phyloP scores from a whole-genome alignment of 2,329 filamentous ascomycete genomes.

The Dothiorella sarmentorum region DNA sequence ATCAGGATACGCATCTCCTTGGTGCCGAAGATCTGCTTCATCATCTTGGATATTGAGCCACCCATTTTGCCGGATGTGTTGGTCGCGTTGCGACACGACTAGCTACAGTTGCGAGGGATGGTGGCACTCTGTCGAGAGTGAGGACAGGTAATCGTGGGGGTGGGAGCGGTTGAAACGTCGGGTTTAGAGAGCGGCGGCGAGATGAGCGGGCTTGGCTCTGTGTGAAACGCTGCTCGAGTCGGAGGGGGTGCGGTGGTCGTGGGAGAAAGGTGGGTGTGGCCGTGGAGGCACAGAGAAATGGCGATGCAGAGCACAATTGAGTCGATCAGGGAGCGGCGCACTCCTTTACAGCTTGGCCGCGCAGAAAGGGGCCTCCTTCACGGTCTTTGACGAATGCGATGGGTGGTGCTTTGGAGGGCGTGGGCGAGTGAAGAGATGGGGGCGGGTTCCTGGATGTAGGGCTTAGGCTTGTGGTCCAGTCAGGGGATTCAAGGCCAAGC shows the following conservation, averaged over 20 bases:
- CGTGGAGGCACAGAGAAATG: not conserved
- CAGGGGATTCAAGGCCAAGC: conserved; percentile 14
- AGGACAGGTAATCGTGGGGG: conserved; percentile 9
- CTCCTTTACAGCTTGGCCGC: conserved; percentile 4
- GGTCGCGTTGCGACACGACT: conserved; percentile 6
- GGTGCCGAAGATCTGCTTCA: conserved; percentile 98
- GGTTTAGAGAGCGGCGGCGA: conserved; percentile 13
- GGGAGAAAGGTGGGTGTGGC: not conserved
- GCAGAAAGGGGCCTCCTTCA: conserved; percentile 18
- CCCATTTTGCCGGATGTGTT: conserved; percentile 66
- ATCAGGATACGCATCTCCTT: conserved; percentile 99
- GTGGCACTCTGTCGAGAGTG: not conserved
- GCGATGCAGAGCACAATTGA: conserved; percentile 3
- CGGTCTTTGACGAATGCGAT: not conserved
- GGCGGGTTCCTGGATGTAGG: conserved; percentile 18
- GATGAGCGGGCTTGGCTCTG: conserved; percentile 4
- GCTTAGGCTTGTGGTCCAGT: conserved; percentile 18
- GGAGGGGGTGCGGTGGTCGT: not conserved
- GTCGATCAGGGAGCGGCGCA: not conserved
- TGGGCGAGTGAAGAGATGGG: conserved; percentile 7
- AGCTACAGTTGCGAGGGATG: not conserved
- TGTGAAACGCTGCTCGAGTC: conserved; percentile 8
- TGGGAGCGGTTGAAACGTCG: conserved; percentile 17
- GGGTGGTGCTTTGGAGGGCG: conserved; percentile 11
- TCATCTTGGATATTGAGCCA: conserved; percentile 84